A percentile compares a stretch with the other conserved stretches of the same genome.
Conservation (phyloP, 192 early-diverging fungal genomes). For the Backusella macrospora region DNA sequence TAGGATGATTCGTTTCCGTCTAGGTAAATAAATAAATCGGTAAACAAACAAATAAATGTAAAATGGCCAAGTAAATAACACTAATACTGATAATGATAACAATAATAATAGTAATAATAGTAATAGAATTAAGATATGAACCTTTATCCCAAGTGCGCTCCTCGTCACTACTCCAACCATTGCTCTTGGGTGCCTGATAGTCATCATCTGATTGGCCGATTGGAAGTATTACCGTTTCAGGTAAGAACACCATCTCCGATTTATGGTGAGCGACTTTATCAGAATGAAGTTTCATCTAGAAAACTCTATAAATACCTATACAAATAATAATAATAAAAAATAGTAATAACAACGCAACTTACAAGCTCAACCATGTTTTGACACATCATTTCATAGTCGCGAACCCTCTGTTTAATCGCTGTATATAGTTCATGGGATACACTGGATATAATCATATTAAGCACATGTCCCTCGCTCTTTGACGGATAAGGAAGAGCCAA, state of each 20-base stretch:
- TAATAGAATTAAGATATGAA: not conserved
- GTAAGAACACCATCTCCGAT: slow-evolving; percentile 10
- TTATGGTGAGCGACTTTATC: slow-evolving; percentile 22
- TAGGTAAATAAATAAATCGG: slow-evolving; percentile 1
- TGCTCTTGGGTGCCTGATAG: slow-evolving; percentile 8
- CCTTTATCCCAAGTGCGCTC: slow-evolving; percentile 17
- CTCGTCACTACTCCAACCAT: slow-evolving; percentile 17
- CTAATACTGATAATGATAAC: not conserved
- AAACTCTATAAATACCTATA: not conserved
- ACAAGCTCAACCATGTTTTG: slow-evolving; percentile 25
- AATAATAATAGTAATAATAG: not conserved
- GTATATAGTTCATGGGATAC: slow-evolving; percentile 12
- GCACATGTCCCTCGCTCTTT: slow-evolving; percentile 14
- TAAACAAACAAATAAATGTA: not conserved
- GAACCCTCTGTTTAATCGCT: slow-evolving; percentile 17
- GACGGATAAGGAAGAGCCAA: slow-evolving; percentile 11
- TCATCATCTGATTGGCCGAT: slow-evolving; percentile 18
- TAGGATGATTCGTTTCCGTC: slow-evolving; percentile 6
- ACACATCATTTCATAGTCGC: slow-evolving; percentile 14
- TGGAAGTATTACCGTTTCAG: slow-evolving; percentile 19
- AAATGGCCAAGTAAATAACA: not conserved
- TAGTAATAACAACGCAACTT: not conserved
- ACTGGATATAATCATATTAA: slow-evolving; percentile 17
- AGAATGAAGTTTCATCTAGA: slow-evolving; percentile 25
- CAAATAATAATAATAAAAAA: slow-evolving; percentile 6